Percentiles rank a stretch among this genome's conserved stretches.
Conservation (phyloP, 192 early-diverging fungal species). For the Coemansia sp. region DNA sequence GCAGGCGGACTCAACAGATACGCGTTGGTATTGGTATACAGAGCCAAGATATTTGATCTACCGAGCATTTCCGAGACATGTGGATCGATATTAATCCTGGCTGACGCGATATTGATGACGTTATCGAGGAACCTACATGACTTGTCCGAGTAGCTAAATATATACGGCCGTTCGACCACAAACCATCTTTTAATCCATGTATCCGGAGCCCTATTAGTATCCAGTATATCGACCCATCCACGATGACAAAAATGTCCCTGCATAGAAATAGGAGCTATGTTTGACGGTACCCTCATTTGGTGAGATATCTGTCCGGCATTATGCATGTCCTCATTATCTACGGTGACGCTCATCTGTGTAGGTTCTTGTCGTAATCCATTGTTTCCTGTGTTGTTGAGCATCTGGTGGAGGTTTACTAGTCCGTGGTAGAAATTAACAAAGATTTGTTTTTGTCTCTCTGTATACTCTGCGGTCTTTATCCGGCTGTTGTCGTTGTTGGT, state of each 20-base stretch:
- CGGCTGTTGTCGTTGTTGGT: not conserved
- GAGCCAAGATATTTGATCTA: conserved; percentile 25
- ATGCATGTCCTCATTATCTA: not conserved
- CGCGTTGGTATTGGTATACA: conserved; percentile 44
- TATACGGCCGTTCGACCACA: conserved; percentile 72
- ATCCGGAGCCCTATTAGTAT: conserved; percentile 41
- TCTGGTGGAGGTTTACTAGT: conserved; percentile 9
- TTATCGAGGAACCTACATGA: conserved; percentile 68
- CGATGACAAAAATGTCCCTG: conserved; percentile 29
- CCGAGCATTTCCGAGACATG: conserved; percentile 41
- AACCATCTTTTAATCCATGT: conserved; percentile 79
- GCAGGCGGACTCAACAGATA: conserved; percentile 36
- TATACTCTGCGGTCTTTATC: not conserved
- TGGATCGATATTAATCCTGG: conserved; percentile 33
- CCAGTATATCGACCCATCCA: conserved; percentile 37
- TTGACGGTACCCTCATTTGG: not conserved
- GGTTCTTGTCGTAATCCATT: conserved; percentile 40
- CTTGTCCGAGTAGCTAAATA: conserved; percentile 73
- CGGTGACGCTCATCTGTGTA: not conserved
- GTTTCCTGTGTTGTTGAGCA: not conserved
- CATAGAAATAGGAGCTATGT: conserved; percentile 19
- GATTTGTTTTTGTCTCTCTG: conserved; percentile 19
- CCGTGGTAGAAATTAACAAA: conserved; percentile 19
- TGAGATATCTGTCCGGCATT: not conserved
- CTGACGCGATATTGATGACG: conserved; percentile 75